Evolutionary conservation across 345 rosid species (phyloP), one percentile per base, ranked within the genome.

Genomic region (Hibiscus syriacus): DNA sequence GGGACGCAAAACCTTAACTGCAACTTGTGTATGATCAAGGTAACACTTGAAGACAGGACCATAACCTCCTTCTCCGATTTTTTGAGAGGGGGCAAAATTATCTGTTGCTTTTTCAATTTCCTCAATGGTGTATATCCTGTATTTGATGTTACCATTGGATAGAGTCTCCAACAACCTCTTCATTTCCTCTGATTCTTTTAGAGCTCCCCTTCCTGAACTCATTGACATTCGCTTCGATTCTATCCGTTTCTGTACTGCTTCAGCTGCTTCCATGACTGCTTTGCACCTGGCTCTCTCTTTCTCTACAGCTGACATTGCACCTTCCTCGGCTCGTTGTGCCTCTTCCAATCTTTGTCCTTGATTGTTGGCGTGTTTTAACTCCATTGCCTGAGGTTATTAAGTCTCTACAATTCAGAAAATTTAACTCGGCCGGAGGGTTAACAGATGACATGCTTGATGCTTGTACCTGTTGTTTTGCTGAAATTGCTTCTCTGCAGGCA

Each of bases 41-140:
- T 71, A 67, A 50, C 99, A 85, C 80, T 79, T 86, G 62, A 59
- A 94, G 30, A 94, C 99, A 0, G 98, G 95, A 34, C 99, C 99
- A 67, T 94, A 91, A 27, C 99, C 99, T 41, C 99, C 99, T 84
- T 91, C 98, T 0, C 98, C 98, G 9, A 94, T 85, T 81, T 86
- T 87, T 70, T 64, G 77, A 29, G 86, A 76, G 12, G 52, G 54
- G 2, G 79, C 23, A 30, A 94, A 94, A 78, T 36, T 69, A 30
- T 84, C 79, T 5, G 99, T 94, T 17, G 96, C 98, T 58, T 67
- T 60, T 78, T 94, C 96, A 55, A 94, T 84, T 76, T 91, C 98
- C 22, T 88, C 92, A 16, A 86, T 86, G 2, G 55, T 70, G 76
- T 94, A 94, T 77, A 87, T 85, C 70, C 97, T 79, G 63, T 83